A percentile compares a stretch with the other conserved stretches of the same genome.
phyloP scores from a whole-genome alignment of 345 rosid genomes.

The Brassica nigra region DNA sequence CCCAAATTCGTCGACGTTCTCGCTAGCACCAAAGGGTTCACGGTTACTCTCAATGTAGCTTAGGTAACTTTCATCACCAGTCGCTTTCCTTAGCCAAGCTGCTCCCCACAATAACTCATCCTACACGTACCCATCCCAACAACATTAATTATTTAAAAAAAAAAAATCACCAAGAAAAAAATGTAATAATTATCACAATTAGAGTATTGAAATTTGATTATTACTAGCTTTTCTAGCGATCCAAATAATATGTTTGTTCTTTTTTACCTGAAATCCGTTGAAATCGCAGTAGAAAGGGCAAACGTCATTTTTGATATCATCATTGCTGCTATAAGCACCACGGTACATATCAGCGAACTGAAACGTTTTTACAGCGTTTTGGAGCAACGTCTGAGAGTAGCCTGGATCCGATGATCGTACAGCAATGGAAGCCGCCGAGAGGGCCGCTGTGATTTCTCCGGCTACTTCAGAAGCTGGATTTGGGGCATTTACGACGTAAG shows the following conservation, averaged over 20 bases:
- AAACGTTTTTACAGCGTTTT: constrained; percentile 59
- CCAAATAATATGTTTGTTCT: not conserved
- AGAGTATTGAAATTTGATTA: not conserved
- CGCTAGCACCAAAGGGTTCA: constrained; percentile 85
- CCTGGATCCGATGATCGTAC: constrained; percentile 78
- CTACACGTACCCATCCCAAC: constrained; percentile 41
- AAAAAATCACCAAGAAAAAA: not conserved
- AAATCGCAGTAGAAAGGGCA: constrained; percentile 98
- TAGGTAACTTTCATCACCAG: constrained; percentile 63
- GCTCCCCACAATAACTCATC: constrained; percentile 99
- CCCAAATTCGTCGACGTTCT: constrained; percentile 89
- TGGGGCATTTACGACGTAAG: constrained; percentile 79
- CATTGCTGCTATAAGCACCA: constrained; percentile 92
- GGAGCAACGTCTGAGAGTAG: constrained; percentile 69
- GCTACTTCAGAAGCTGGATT: constrained; percentile 90
- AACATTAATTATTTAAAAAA: not conserved
- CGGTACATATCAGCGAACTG: constrained; percentile 75
- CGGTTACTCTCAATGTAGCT: constrained; percentile 73
- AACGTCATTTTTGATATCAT: constrained; percentile 61
- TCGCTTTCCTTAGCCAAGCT: constrained; percentile 87
- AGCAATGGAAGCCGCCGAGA: constrained; percentile 88
- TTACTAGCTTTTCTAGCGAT: not conserved
- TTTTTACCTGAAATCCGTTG: constrained; percentile 69
- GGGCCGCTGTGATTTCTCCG: constrained; percentile 85
- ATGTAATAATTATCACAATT: not conserved